phyloP scores from a whole-genome alignment of 208 protist genomes.

The Crithidia bombi region DNA sequence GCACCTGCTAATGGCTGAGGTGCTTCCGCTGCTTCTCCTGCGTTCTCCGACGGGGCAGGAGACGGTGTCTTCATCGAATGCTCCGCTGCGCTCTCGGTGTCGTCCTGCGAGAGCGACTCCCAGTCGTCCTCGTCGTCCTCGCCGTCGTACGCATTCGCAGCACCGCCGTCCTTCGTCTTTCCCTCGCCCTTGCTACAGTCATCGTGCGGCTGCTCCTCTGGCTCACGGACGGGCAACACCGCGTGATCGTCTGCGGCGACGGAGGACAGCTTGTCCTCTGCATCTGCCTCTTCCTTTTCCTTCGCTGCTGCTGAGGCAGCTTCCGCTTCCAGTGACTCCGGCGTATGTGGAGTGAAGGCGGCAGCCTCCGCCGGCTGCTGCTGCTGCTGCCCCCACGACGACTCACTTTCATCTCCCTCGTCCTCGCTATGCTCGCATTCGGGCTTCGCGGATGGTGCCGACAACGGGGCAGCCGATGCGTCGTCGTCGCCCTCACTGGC shows the following conservation, averaged over 20 bases:
- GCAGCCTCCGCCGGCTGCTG: too few species aligned
- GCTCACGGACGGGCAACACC: not conserved
- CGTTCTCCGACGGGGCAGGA: not conserved
- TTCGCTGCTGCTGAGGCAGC: not conserved
- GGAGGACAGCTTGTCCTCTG: not conserved
- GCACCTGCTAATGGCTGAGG: not conserved
- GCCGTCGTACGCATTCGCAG: slow-evolving; percentile 8
- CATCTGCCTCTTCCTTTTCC: not conserved
- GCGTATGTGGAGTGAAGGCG: too few species aligned
- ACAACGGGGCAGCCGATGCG: not conserved
- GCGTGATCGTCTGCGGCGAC: too few species aligned
- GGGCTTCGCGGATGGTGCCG: not conserved
- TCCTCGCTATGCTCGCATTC: too few species aligned
- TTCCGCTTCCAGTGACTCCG: too few species aligned
- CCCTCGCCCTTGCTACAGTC: not conserved
- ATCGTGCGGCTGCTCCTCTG: not conserved
- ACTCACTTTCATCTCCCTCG: too few species aligned
- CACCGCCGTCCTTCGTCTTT: not conserved
- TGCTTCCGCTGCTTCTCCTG: not conserved
- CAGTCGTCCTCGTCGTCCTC: slow-evolving; percentile 20
- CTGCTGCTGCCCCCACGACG: too few species aligned
- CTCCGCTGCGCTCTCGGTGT: not conserved
- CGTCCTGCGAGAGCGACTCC: slow-evolving; percentile 14
- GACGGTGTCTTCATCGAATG: not conserved
- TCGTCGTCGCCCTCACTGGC: not conserved